Base-by-base conservation (phyloP, 108 stramenopile species). In the Cyclostephanos invisitatus region DNA sequence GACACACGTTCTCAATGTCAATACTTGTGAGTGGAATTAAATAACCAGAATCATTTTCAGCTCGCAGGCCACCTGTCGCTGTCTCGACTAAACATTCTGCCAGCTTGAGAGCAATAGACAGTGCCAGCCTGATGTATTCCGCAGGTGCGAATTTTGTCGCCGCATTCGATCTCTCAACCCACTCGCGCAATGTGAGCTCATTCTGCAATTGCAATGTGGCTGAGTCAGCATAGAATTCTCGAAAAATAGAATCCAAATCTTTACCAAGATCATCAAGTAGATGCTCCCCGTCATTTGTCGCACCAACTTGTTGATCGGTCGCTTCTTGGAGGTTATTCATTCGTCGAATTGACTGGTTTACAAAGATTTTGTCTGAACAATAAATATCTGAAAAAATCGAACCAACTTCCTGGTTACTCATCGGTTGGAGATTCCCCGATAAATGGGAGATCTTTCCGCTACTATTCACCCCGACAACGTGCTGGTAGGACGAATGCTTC, bases 91-190 rank as follows among this genome's bases (percentile, higher is more conserved):
- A 27, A 59, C 10, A 66, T 32, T 74, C 65, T 0, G 56, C 67
- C 18, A 74, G n/a, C 32, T 74, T 74, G 24, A 74, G 27, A n/a
- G 73, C 73, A 67, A 74, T 14, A 6, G 15, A 35, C n/a, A 74
- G 1, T 35, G 73, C 73, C 36, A 57, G 59, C 22, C 49, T 46
- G 20, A 60, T 36, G 24, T 74, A 74, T 42, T 25, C 12, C 4
- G 38, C 20, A 14, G 55, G 37, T 35, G 32, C 42, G 32, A 14
- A 18, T 46, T 18, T 20, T 15, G 17, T 3, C 7, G 57, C 38
- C 5, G 12, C 70, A 24, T 51, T 62, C 12, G 70, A 62, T 25
- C 35, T 15, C 6, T 53, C 51, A 54, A 72, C 53, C 70, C 70
- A 72, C 48, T 22, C 21, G 0, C 48, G 62, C 40, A 72, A 48